Base-by-base conservation (phyloP, 768 basidiomycete species). In the Mycena maculata region DNA sequence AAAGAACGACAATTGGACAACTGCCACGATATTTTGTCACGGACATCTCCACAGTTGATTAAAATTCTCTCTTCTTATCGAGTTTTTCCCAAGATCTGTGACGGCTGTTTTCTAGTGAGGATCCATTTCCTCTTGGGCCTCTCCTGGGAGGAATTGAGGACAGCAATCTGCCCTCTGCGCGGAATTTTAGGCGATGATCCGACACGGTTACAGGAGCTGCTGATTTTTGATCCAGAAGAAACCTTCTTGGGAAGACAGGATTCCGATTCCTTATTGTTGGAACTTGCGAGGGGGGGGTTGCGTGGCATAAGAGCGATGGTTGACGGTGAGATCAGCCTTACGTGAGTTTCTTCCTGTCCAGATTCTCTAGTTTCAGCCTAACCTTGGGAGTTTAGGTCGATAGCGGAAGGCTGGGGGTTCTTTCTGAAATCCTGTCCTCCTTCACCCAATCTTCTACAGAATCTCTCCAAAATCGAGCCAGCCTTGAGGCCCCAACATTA, bases 371-470 rank as follows among this genome's bases (percentile, higher is more conserved):
- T 8, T 53, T n/a, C 33, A n/a, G 13, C 50, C 30, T 53, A 38
- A 53, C 31, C 50, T 38, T 15, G 31, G n/a, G 31, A 53, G 50
- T 23, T 38, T 53, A 53, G 50, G 30, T 15, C 20, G 33, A 13
- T 20, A 22, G 31, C 30, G 1, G 3, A 6, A 4, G 50, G 50
- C 20, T 53, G 50, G 50, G 50, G 50, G 4, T 33, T 53, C 6
- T 53, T 53, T 36, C 36, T 53, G 20, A 53, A 31, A 53, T 53
- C 50, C 50, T 36, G 50, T 22, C 50, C 50, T 53, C 18, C 50
- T n/a, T 53, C 31, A 10, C 50, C 20, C 4, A 31, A 53, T 33
- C 22, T 54, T 39, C 53, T 54, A 25, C n/a, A 54, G 22, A 25
- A 11, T 38, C 31, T 54, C 9, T 4, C 31, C 4, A 15, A 54